phyloP scores from a whole-genome alignment of 2,329 filamentous ascomycete genomes.

The Drechslerella coelobrocha region DNA sequence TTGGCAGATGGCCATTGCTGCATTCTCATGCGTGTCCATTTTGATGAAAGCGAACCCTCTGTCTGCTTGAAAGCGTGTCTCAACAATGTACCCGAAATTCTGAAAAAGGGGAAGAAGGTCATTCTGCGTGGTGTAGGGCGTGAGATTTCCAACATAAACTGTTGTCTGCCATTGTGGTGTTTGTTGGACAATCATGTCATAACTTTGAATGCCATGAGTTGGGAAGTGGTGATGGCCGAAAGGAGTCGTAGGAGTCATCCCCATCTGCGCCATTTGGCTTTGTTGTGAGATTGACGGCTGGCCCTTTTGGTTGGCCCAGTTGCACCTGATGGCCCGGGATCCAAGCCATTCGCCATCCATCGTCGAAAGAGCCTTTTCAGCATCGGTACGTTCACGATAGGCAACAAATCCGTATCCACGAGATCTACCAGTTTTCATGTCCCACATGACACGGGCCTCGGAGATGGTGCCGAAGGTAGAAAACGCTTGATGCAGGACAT shows the following conservation, averaged over 20 bases:
- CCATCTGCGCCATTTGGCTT: constrained; percentile 95
- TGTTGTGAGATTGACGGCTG: constrained; percentile 98
- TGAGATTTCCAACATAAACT: constrained; percentile 96
- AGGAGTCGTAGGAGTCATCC: constrained; percentile 94
- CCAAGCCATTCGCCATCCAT: constrained; percentile 99
- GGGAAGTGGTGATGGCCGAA: constrained; percentile 98
- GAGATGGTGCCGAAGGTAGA: constrained; percentile 94
- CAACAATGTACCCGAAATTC: constrained; percentile 96
- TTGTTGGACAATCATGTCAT: constrained; percentile 94
- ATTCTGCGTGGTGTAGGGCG: constrained; percentile 94
- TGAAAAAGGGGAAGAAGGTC: constrained; percentile 98
- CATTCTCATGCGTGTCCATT: constrained; percentile 98
- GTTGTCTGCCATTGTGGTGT: constrained; percentile 98
- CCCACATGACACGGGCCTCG: constrained; percentile 99
- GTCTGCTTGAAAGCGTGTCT: constrained; percentile 97
- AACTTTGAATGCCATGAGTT: constrained; percentile 93
- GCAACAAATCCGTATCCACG: constrained; percentile 98
- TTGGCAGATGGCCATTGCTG: constrained; percentile 97
- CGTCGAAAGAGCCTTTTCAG: constrained; percentile 92
- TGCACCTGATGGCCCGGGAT: constrained; percentile 96
- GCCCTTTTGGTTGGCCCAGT: constrained; percentile 99
- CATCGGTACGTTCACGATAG: constrained; percentile 90
- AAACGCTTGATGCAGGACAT: constrained; percentile 90
- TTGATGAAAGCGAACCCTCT: constrained; percentile 98
- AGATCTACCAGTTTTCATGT: constrained; percentile 99